Conservation (phyloP, 163 green algal genomes). For the Chlamydomonas reinhardtii region DNA sequence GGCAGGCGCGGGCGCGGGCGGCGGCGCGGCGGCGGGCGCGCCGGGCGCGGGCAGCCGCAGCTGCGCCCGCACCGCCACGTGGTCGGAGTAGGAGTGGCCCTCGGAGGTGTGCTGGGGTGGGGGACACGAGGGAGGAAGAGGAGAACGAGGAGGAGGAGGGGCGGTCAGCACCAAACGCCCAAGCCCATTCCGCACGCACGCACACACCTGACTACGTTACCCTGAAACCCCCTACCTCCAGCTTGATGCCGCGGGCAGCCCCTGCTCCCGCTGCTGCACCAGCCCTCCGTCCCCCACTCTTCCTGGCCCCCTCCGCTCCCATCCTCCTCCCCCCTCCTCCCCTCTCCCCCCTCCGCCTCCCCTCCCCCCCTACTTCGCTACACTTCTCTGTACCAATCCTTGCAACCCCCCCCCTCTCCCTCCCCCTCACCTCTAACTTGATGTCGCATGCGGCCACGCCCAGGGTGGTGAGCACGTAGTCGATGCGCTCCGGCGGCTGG, state of each 20-base stretch:
- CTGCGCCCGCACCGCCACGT: constrained; percentile 21
- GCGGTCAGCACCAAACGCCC: no score
- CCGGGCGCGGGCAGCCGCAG: not conserved
- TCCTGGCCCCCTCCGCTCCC: no score
- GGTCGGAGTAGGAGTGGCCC: constrained; percentile 53
- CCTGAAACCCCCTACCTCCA: not conserved
- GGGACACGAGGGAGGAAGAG: not conserved
- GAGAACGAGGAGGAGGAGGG: no score
- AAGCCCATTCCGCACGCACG: not conserved
- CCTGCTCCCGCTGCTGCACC: no score
- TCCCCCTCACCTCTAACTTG: constrained; percentile 31
- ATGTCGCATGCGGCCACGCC: constrained; percentile 29
- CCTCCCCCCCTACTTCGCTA: no score
- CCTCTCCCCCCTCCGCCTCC: not conserved
- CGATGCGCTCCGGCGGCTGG: constrained; percentile 61
- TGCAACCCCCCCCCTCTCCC: not conserved
- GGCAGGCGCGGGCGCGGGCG: not conserved
- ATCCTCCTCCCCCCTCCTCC: not conserved
- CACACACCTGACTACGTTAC: not conserved
- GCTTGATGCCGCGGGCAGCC: no score
- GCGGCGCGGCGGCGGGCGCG: not conserved
- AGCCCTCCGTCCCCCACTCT: not conserved
- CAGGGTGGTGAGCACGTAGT: constrained; percentile 59
- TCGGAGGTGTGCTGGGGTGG: constrained; percentile 32
- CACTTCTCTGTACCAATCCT: no score